phyloP scores from a whole-genome alignment of 192 early-diverging fungal genomes.

The Geranomyces variabilis region DNA sequence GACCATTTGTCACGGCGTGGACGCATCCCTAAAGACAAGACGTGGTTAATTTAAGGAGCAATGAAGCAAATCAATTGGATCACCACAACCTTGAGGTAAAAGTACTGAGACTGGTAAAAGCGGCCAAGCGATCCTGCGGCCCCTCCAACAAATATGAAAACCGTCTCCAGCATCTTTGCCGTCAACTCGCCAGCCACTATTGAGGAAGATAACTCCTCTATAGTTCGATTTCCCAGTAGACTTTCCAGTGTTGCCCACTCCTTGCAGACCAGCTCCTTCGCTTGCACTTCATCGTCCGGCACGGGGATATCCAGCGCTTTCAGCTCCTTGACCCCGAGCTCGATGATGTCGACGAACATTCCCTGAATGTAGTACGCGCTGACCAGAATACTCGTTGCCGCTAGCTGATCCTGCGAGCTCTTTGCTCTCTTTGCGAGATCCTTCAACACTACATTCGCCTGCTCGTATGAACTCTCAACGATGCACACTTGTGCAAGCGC shows the following conservation, averaged over 20 bases:
- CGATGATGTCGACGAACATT: conserved; percentile 35
- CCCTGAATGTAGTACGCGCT: conserved; percentile 33
- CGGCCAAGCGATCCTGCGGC: conserved; percentile 27
- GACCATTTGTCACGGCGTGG: conserved; percentile 8
- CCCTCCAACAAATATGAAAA: conserved; percentile 33
- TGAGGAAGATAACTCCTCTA: conserved; percentile 10
- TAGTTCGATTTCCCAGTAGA: conserved; percentile 9
- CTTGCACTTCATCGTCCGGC: conserved; percentile 24
- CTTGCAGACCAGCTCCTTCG: conserved; percentile 2
- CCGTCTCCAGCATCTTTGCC: conserved; percentile 35
- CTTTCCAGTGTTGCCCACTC: conserved; percentile 28
- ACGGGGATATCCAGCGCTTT: conserved; percentile 24
- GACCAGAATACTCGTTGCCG: conserved; percentile 19
- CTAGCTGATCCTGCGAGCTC: conserved; percentile 11
- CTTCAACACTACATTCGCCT: conserved; percentile 30
- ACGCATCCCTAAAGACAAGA: conserved; percentile 30
- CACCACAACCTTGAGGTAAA: conserved; percentile 22
- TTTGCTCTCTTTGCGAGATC: conserved; percentile 22
- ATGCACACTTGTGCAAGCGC: conserved; percentile 33
- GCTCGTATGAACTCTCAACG: conserved; percentile 37
- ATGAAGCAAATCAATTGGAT: neutral
- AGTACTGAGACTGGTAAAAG: conserved; percentile 20
- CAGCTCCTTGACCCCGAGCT: conserved; percentile 34
- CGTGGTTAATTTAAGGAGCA: neutral
- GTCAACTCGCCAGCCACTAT: conserved; percentile 10